Conservation (phyloP, 2,329 filamentous ascomycete genomes). For the Xylaria multiplex region DNA sequence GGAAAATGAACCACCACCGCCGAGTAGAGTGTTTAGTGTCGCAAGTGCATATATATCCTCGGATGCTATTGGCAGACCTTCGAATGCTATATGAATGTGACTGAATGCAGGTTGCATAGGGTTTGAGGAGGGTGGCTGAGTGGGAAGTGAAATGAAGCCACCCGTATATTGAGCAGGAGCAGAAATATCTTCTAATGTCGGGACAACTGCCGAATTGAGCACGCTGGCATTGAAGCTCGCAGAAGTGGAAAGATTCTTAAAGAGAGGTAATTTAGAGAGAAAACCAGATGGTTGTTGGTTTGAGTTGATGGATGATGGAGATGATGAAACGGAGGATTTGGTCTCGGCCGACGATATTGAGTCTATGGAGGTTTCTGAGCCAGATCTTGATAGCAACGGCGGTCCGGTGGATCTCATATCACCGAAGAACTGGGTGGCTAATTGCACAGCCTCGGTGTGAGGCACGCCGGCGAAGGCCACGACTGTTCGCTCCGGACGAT, state of each 20-base stretch:
- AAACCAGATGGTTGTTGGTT: slow-evolving; percentile 68
- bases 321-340: slow-evolving; percentile 48
- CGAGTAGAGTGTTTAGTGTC: slow-evolving; percentile 93
- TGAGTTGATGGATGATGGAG: slow-evolving; percentile 48
- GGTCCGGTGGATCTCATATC: slow-evolving; percentile 75
- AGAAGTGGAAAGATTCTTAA: slow-evolving; percentile 87
- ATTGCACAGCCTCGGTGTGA: slow-evolving; percentile 79
- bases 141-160: slow-evolving; percentile 86
- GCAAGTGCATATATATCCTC: slow-evolving; percentile 96
- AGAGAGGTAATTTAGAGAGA: slow-evolving; percentile 85
- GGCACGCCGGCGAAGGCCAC: slow-evolving; percentile 93
- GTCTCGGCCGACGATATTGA: slow-evolving; percentile 51
- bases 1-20: slow-evolving; percentile 95
- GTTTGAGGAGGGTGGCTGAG: slow-evolving; percentile 80
- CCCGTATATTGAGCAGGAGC: slow-evolving; percentile 87
- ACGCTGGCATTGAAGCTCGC: slow-evolving; percentile 70
- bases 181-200: slow-evolving; percentile 65
- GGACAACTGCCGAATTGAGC: slow-evolving; percentile 55
- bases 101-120: slow-evolving; percentile 83
- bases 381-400: slow-evolving; percentile 62
- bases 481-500: slow-evolving; percentile 89
- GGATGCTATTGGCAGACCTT: slow-evolving; percentile 88
- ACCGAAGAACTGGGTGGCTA: slow-evolving; percentile 89
- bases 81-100: slow-evolving; percentile 95
- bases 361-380: slow-evolving; percentile 66